These are phyloP conservation scores for Blepharisma japonicum DNA, from an alignment of 73 alveolate species.

Conservation along the genomic window DNA sequence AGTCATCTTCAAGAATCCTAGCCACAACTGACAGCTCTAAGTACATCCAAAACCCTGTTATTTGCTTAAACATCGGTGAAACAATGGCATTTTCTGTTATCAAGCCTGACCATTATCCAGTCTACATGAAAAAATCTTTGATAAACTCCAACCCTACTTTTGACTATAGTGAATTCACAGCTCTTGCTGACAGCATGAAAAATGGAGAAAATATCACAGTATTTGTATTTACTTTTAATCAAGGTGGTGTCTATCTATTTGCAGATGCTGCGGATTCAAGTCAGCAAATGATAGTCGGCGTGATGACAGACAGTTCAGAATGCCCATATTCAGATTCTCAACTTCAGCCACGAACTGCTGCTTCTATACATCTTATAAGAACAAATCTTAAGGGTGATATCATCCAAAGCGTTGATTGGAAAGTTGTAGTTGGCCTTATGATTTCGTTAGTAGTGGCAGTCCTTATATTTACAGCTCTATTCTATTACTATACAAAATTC, in stretches of 20 bases:
- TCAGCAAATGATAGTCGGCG: conserved; percentile 44
- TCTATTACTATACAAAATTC: not conserved
- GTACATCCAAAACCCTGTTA: conserved; percentile 52
- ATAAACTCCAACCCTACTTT: conserved; percentile 52
- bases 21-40: not conserved
- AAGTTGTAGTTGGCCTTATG: conserved; percentile 19
- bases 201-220: conserved; percentile 7
- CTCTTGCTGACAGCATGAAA: not conserved
- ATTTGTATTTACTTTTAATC: conserved; percentile 54
- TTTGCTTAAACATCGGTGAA: conserved; percentile 47
- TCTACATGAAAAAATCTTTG: conserved; percentile 43
- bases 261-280: conserved; percentile 37
- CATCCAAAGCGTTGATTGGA: conserved; percentile 16
- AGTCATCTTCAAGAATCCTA: not conserved
- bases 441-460: conserved; percentile 8
- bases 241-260: conserved; percentile 57
- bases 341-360: conserved; percentile 6
- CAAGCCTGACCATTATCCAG: conserved; percentile 51
- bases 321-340: conserved; percentile 34
- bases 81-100: conserved; percentile 44
- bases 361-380: conserved; percentile 6
- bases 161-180: conserved; percentile 52
- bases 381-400: not conserved
- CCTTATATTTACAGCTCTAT: not conserved
- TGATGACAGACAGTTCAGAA: conserved; percentile 39